Evolutionary conservation across 2,329 filamentous ascomycete species (phyloP).

Genomic region (Xylaria sp.): DNA sequence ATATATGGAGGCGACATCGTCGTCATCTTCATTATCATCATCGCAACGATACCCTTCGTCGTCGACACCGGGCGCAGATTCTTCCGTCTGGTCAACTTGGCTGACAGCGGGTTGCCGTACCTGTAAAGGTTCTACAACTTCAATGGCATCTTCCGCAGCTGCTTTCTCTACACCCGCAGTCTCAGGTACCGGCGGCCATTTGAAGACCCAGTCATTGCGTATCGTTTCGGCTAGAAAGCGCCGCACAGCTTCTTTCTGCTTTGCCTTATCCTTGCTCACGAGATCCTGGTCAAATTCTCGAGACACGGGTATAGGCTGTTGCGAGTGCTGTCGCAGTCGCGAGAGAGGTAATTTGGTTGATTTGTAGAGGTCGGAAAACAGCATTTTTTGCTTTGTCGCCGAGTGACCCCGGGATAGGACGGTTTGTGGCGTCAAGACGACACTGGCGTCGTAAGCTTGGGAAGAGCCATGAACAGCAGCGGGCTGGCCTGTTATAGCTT

Average conservation of each 20-base stretch:
- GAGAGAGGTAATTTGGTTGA: constrained; percentile 64
- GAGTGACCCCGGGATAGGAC: constrained; percentile 36
- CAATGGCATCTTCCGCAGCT: constrained; percentile 6
- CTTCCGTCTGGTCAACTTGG: constrained; percentile 38
- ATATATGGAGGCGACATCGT: constrained; percentile 56
- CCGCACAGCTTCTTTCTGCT: constrained; percentile 72
- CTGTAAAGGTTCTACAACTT: constrained; percentile 8
- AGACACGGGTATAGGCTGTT: constrained; percentile 42
- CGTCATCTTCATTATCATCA: constrained; percentile 43
- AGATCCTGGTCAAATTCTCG: constrained; percentile 69
- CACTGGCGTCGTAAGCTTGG: constrained; percentile 26
- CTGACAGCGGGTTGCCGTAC: constrained; percentile 16
- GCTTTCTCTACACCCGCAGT: background rate
- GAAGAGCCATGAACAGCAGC: constrained; percentile 34
- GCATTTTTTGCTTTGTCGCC: constrained; percentile 57
- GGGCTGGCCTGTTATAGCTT: constrained; percentile 43
- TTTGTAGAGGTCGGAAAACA: constrained; percentile 70
- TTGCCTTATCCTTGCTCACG: constrained; percentile 69
- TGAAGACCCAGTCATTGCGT: constrained; percentile 69
- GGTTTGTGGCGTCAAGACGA: constrained; percentile 32
- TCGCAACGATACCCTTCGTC: constrained; percentile 53
- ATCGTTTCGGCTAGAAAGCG: constrained; percentile 65
- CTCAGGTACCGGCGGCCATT: constrained; percentile 59
- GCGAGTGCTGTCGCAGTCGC: constrained; percentile 59
- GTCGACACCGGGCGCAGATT: constrained; percentile 45